Conservation (phyloP, 2,329 filamentous ascomycete genomes). For the Paramyrothecium roridum region DNA sequence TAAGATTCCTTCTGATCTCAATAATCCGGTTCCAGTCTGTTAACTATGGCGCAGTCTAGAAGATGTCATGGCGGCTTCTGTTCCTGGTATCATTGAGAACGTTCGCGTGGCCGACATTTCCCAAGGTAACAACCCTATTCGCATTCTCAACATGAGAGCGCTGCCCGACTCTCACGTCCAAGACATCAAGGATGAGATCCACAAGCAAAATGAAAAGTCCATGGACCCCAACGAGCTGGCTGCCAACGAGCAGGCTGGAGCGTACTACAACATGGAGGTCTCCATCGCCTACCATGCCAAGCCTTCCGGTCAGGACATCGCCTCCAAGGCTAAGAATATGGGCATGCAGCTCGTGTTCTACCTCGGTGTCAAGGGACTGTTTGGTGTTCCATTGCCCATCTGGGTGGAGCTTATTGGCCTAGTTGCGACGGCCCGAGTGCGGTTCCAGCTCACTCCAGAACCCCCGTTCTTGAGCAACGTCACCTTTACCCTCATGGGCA, state of each 20-base stretch:
- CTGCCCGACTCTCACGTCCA: slow-evolving; percentile 75
- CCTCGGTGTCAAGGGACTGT: slow-evolving; percentile 81
- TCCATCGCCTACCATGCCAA: slow-evolving; percentile 89
- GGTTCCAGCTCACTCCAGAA: slow-evolving; percentile 82
- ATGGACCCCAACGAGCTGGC: slow-evolving; percentile 86
- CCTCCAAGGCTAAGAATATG: slow-evolving; percentile 89
- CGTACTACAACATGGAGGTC: slow-evolving; percentile 89
- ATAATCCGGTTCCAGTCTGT: neutral
- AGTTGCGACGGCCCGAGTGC: slow-evolving; percentile 81
- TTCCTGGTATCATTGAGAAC: slow-evolving; percentile 88
- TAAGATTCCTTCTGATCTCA: slow-evolving; percentile 13
- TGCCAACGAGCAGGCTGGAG: slow-evolving; percentile 84
- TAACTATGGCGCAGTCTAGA: slow-evolving; percentile 28
- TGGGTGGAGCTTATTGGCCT: slow-evolving; percentile 87
- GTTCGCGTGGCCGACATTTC: slow-evolving; percentile 94
- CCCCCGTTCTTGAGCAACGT: slow-evolving; percentile 89
- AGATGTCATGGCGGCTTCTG: slow-evolving; percentile 95
- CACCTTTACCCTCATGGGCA: slow-evolving; percentile 90
- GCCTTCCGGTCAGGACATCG: slow-evolving; percentile 66
- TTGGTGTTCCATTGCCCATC: slow-evolving; percentile 83
- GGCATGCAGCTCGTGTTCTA: slow-evolving; percentile 97
- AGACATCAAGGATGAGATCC: slow-evolving; percentile 78
- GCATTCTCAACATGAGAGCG: slow-evolving; percentile 82
- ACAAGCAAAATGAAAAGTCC: slow-evolving; percentile 71
- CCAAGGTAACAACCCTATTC: slow-evolving; percentile 86